Evolutionary conservation across 148 eudicot genomes (phyloP).

Genomic region (Oxyria digyna): DNA sequence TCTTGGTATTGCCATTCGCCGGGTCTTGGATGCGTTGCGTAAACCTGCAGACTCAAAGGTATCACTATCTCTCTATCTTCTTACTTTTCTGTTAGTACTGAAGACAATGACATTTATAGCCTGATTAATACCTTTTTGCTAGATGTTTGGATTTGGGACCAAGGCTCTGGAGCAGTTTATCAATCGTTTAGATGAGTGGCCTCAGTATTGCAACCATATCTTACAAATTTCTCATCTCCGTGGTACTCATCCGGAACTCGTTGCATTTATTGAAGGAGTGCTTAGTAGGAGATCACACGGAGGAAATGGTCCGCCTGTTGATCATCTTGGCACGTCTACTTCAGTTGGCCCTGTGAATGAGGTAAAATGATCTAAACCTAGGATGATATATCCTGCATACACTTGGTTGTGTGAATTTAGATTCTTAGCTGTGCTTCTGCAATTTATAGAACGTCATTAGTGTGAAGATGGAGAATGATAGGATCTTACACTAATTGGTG

Average conservation of each 20-base stretch:
- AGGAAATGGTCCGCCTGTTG: slow-evolving; percentile 40
- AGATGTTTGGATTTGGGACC: slow-evolving; percentile 92
- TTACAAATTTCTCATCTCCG: slow-evolving; percentile 94
- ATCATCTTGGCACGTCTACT: slow-evolving; percentile 40
- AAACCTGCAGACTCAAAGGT: slow-evolving; percentile 91
- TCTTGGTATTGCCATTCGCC: slow-evolving; percentile 86
- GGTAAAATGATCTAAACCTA: slow-evolving; percentile 25
- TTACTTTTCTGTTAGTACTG: background rate
- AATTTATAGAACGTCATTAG: background rate
- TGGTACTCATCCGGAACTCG: slow-evolving; percentile 60
- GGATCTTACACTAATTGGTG: background rate
- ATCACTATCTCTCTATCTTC: background rate
- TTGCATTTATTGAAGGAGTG: slow-evolving; percentile 62
- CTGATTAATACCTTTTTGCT: slow-evolving; percentile 10
- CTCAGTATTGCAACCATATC: slow-evolving; percentile 91
- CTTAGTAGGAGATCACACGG: slow-evolving; percentile 62
- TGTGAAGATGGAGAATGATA: background rate
- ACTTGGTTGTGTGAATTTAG: background rate
- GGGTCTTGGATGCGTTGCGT: slow-evolving; percentile 80
- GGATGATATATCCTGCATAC: background rate
- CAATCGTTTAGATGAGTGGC: slow-evolving; percentile 88
- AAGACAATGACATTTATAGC: background rate
- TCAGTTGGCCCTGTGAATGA: slow-evolving; percentile 28
- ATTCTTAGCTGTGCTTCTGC: background rate
- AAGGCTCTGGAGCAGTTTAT: slow-evolving; percentile 81